Conservation (phyloP, 495 filamentous ascomycete species). For the Podospora bellae-mahoneyi region DNA sequence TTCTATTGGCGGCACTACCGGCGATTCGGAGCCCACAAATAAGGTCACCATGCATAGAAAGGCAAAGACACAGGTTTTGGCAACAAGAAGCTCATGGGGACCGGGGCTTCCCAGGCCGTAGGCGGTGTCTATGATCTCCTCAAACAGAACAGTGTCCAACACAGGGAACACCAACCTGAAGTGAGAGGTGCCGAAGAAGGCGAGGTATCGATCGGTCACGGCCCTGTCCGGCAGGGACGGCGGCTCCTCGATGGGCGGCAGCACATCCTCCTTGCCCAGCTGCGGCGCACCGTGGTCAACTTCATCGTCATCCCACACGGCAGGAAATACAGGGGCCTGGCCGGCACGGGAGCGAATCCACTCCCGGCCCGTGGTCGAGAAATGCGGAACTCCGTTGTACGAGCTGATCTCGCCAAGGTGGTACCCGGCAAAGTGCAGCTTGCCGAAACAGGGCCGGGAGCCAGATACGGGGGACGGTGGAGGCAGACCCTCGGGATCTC, state of each 20-base stretch:
- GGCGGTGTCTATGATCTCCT: conserved; percentile 40
- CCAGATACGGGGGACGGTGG: conserved; percentile 5
- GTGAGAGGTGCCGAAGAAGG: conserved; percentile 20
- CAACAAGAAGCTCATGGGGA: conserved; percentile 21
- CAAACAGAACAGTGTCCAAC: conserved; percentile 41
- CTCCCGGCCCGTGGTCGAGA: conserved; percentile 44
- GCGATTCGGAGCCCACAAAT: conserved; percentile 21
- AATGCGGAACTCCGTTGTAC: conserved; percentile 46
- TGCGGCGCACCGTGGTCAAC: background rate
- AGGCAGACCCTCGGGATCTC: conserved; percentile 1
- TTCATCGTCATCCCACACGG: conserved; percentile 29
- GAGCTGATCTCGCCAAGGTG: conserved; percentile 47
- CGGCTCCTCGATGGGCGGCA: conserved; percentile 1
- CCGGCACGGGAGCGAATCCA: conserved; percentile 50
- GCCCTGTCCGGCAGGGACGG: conserved; percentile 16
- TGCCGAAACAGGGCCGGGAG: conserved; percentile 22
- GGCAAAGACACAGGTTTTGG: conserved; percentile 45
- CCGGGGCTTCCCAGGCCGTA: conserved; percentile 25
- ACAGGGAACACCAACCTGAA: conserved; percentile 47
- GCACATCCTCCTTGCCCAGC: background rate
- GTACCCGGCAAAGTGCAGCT: conserved; percentile 49
- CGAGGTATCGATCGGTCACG: conserved; percentile 19
- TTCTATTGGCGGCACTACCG: conserved; percentile 29
- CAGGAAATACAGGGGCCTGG: conserved; percentile 39
- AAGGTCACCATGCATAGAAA: conserved; percentile 42